Percentiles rank a stretch among this genome's conserved stretches.
phyloP scores from a whole-genome alignment of 495 filamentous ascomycete genomes.

The Opeltia flavorubescens region DNA sequence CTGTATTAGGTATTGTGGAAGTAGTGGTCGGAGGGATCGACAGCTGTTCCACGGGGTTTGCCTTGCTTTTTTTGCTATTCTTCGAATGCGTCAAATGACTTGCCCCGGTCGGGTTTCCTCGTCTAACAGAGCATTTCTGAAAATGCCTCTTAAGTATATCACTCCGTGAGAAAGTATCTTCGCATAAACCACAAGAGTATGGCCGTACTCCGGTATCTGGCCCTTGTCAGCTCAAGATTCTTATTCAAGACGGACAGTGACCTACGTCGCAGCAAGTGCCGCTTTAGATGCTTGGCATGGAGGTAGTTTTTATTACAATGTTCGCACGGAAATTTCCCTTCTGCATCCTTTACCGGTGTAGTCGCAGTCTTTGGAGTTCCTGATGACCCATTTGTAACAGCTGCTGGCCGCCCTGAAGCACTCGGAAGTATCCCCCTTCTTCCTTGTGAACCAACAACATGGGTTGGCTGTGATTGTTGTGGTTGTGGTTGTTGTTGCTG shows the following conservation, averaged over 20 bases:
- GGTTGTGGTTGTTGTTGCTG: neutral
- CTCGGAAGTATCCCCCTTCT: conserved; percentile 82
- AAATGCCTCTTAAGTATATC: conserved; percentile 98
- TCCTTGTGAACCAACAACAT: conserved; percentile 87
- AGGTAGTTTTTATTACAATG: conserved; percentile 97
- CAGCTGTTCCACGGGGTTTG: conserved; percentile 15
- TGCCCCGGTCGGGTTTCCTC: conserved; percentile 84
- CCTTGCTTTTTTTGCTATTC: conserved; percentile 59
- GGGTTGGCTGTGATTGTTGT: conserved; percentile 50
- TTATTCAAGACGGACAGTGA: conserved; percentile 17
- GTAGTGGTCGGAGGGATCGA: conserved; percentile 23
- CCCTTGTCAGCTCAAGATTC: conserved; percentile 8
- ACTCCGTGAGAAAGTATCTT: conserved; percentile 96
- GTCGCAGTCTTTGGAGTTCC: conserved; percentile 53
- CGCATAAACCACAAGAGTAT: conserved; percentile 92
- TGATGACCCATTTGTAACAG: conserved; percentile 34
- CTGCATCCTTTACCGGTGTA: conserved; percentile 82
- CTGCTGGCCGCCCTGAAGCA: conserved; percentile 62
- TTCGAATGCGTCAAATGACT: conserved; percentile 86
- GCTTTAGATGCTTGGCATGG: conserved; percentile 93
- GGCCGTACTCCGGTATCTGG: conserved; percentile 90
- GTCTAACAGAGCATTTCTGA: conserved; percentile 89
- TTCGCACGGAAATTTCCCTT: conserved; percentile 93
- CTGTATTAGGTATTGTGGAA: neutral
- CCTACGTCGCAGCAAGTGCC: conserved; percentile 90